phyloP scores from a whole-genome alignment of 805 yeast genomes.

The Pichia insulana region DNA sequence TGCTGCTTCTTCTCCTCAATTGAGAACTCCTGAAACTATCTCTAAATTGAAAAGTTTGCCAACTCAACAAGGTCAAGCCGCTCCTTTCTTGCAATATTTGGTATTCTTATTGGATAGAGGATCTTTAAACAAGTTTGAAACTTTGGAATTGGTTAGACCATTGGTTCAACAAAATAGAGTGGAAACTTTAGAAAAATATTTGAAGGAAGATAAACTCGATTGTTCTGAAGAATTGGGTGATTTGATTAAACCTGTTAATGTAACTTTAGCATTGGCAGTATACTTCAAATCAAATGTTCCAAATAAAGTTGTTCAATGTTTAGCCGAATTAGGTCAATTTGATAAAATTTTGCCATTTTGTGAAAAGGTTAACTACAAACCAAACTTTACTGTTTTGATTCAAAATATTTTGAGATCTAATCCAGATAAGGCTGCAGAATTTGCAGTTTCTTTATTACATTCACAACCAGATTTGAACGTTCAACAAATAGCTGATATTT shows the following conservation, averaged over 20 bases:
- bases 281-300: constrained; percentile 78
- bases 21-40: constrained; percentile 92
- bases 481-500: constrained; percentile 85
- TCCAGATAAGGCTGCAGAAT: constrained; percentile 98
- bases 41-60: constrained; percentile 84
- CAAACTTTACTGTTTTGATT: constrained; percentile 82
- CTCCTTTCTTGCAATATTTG: constrained; percentile 90
- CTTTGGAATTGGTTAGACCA: constrained; percentile 90
- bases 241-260: constrained; percentile 79
- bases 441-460: constrained; percentile 77
- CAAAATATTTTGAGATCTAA: constrained; percentile 85
- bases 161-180: constrained; percentile 92
- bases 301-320: constrained; percentile 79
- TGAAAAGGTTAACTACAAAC: constrained; percentile 77
- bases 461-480: constrained; percentile 60
- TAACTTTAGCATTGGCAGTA: constrained; percentile 81
- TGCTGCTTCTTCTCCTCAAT: constrained; percentile 88
- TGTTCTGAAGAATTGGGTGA: constrained; percentile 98
- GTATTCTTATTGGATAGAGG: constrained; percentile 89
- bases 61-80: constrained; percentile 88
- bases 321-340: constrained; percentile 94
- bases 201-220: constrained; percentile 88
- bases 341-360: constrained; percentile 94
- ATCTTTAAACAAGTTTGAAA: constrained; percentile 83
- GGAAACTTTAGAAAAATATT: constrained; percentile 91